These are phyloP conservation scores for Termitomyces sp. DNA, from an alignment of 768 basidiomycete genomes.

Conservation along the genomic window DNA sequence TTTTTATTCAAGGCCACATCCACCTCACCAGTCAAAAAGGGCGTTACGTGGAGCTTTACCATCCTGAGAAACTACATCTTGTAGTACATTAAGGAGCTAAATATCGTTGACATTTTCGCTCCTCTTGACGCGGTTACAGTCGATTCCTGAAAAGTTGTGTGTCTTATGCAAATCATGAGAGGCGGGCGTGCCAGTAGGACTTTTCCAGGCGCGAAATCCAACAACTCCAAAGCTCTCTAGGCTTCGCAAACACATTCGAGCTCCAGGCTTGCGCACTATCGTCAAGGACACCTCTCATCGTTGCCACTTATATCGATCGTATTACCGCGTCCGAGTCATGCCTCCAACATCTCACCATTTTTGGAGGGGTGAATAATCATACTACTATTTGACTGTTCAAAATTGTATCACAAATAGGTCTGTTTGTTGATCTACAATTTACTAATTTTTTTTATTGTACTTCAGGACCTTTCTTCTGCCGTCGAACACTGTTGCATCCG, in stretches of 20 bases:
- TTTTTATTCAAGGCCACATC: not conserved
- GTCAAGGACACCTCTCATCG: not conserved
- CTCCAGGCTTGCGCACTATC: not conserved
- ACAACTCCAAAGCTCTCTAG: too few species aligned
- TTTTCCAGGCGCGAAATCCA: not conserved
- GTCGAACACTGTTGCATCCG: too few species aligned
- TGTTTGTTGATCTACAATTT: too few species aligned
- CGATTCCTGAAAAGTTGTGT: not conserved
- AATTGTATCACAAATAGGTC: too few species aligned
- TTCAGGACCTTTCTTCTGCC: too few species aligned
- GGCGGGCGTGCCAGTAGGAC: not conserved
- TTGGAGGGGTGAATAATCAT: too few species aligned
- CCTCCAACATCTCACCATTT: too few species aligned
- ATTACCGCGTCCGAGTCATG: too few species aligned
- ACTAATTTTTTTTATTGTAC: too few species aligned
- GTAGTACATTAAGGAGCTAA: not conserved
- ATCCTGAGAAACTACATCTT: not conserved
- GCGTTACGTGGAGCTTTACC: not conserved
- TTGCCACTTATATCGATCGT: too few species aligned
- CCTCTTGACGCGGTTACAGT: not conserved
- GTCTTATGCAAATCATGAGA: not conserved
- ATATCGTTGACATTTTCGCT: not conserved
- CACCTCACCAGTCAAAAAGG: not conserved
- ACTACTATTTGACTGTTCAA: too few species aligned
- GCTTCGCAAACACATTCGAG: too few species aligned